Evolutionary conservation across 2,329 filamentous ascomycete genomes (phyloP), one percentile per base, ranked within the genome.

Genomic region (Teratosphaeria nubilosa): DNA sequence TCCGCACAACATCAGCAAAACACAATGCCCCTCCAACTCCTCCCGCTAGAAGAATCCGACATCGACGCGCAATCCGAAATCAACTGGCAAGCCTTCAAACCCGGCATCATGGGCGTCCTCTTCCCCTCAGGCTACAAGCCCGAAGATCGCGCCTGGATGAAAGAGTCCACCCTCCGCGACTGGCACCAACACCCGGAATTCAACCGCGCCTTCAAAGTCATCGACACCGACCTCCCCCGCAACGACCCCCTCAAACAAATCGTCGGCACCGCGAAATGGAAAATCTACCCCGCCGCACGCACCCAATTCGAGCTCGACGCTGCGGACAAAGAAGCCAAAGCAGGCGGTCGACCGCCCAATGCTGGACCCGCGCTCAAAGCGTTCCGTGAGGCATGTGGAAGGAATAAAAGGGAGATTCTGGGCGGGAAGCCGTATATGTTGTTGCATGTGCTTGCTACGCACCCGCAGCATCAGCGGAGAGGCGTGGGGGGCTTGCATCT

Each of bases 401-500:
- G 41, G 2, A 59, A 56, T n/a, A 65, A 65, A 59, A 56, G 61
- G 41, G 63, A 66, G 53, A 60, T 64, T 22, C 51, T 72, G 4
- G 69, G 67, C 0, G 54, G 61, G 2, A 60, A 64, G 59, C 63
- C 70, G 25, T 63, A 69, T 52, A 53, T 61, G 14, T 27, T 37
- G 6, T 61, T 71, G 32, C 64, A 67, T 14, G 61, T 71, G 7
- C 60, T 75, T 16, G 66, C 60, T 1, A 76, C 74, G 27, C 68
- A 73, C 59, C 74, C 75, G 0, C 69, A 70, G 1, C 70, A 77
- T 31, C 73, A 74, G 20, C 61, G 74, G 1, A 69, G 69, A 34
- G 76, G 76, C 0, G 72, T 75, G 3, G 76, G 69, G 0, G 67
- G 55, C 2, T 59, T 74, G 60, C 60, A 74, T 27, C 37, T 78